These are phyloP conservation scores for Aspergillus saccharolyticus DNA, from an alignment of 495 filamentous ascomycete genomes.

Conservation along the genomic window DNA sequence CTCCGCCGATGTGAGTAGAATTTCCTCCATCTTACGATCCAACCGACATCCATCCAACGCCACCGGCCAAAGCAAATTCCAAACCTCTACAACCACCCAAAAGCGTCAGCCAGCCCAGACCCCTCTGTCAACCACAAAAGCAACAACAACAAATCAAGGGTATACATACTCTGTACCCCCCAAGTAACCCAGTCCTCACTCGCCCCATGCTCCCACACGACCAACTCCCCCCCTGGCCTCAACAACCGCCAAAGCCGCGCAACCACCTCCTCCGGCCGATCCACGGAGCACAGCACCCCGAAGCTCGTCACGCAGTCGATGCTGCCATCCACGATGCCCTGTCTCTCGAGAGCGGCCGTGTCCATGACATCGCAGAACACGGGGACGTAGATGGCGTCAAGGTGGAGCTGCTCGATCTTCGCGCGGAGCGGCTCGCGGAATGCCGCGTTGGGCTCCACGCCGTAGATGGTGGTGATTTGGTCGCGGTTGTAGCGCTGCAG, in stretches of 20 bases:
- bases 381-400: constrained; percentile 37
- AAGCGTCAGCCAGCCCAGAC: too few relatives aligned
- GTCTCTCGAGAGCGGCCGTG: constrained; percentile 25
- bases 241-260: constrained; percentile 25
- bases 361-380: constrained; percentile 35
- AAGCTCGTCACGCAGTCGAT: constrained; percentile 30
- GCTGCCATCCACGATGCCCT: constrained; percentile 35
- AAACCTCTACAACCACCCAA: background rate
- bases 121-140: too few relatives aligned
- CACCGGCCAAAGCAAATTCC: background rate
- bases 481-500: constrained; percentile 34
- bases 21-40: background rate
- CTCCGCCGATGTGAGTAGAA: background rate
- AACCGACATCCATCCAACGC: background rate
- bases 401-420: constrained; percentile 19
- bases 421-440: constrained; percentile 22
- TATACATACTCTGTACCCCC: constrained; percentile 24
- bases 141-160: background rate
- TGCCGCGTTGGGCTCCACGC: constrained; percentile 38
- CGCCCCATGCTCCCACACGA: constrained; percentile 42
- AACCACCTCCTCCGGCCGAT: constrained; percentile 21
- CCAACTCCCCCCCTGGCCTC: constrained; percentile 33
- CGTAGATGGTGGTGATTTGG: constrained; percentile 35
- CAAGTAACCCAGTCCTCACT: constrained; percentile 26
- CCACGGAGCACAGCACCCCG: constrained; percentile 27